A percentile compares a stretch with the other conserved stretches of the same genome.
phyloP scores from a whole-genome alignment of 2,329 filamentous ascomycete species.

The Arthrocladium fulminans region DNA sequence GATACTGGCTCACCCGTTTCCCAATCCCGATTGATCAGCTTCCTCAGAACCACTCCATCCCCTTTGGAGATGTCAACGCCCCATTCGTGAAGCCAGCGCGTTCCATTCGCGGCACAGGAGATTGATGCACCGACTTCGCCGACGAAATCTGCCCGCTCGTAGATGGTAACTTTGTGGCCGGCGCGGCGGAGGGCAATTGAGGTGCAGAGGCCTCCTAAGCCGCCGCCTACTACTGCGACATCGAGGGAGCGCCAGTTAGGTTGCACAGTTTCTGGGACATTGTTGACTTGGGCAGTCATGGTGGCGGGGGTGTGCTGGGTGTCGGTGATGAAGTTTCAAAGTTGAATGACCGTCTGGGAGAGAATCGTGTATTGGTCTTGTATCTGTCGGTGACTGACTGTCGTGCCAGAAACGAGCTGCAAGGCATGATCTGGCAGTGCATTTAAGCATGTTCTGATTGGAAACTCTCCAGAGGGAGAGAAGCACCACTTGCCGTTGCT shows the following conservation, averaged over 20 bases:
- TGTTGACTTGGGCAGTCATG: not conserved
- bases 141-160: slow-evolving; percentile 57
- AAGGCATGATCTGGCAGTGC: no score
- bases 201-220: slow-evolving; percentile 45
- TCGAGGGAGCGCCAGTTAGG: slow-evolving; percentile 37
- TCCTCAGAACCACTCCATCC: slow-evolving; percentile 55
- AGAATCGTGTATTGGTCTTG: not conserved
- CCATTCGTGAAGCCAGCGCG: slow-evolving; percentile 62
- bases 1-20: slow-evolving; percentile 57
- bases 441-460: no score
- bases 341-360: not conserved
- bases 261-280: not conserved
- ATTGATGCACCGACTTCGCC: slow-evolving; percentile 61
- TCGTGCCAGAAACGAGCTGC: not conserved
- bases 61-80: slow-evolving; percentile 55
- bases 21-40: slow-evolving; percentile 63
- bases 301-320: not conserved
- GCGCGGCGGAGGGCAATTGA: slow-evolving; percentile 45
- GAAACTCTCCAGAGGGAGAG: no score
- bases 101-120: slow-evolving; percentile 61
- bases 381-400: not conserved
- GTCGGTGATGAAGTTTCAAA: not conserved
- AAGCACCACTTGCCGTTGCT: not conserved
- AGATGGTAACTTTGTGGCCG: slow-evolving; percentile 52
- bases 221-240: slow-evolving; percentile 43